Percentiles rank a stretch among this genome's conserved stretches.
Conservation (phyloP, 1,139 yeast species). For the Suhomyces maxii region DNA sequence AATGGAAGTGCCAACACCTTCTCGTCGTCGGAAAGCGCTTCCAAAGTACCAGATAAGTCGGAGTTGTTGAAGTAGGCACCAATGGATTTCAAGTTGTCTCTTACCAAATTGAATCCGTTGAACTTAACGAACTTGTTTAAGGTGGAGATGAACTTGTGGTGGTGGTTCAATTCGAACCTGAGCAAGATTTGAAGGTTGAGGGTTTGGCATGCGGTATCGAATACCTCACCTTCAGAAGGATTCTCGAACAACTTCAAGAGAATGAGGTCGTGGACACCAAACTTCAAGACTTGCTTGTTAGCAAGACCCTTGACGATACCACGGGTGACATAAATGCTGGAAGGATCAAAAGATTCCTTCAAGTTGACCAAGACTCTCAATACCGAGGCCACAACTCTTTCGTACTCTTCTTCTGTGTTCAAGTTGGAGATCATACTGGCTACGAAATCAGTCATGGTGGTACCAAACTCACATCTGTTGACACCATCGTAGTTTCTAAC, state of each 20-base stretch:
- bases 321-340: slow-evolving; percentile 59
- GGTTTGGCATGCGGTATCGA: slow-evolving; percentile 51
- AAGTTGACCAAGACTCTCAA: slow-evolving; percentile 48
- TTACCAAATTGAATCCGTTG: slow-evolving; percentile 38
- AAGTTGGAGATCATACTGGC: slow-evolving; percentile 41
- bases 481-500: slow-evolving; percentile 29
- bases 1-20: slow-evolving; percentile 8
- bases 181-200: slow-evolving; percentile 48
- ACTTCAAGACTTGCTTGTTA: slow-evolving; percentile 24
- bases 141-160: slow-evolving; percentile 25
- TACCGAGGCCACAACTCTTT: slow-evolving; percentile 25
- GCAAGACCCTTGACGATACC: slow-evolving; percentile 59
- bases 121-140: slow-evolving; percentile 43
- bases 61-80: slow-evolving; percentile 18
- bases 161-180: slow-evolving; percentile 24
- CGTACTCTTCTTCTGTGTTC: slow-evolving; percentile 27
- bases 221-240: slow-evolving; percentile 60
- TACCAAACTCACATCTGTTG: slow-evolving; percentile 59
- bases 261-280: slow-evolving; percentile 30
- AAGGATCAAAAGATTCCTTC: slow-evolving; percentile 65
- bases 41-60: not conserved
- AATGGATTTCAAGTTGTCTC: slow-evolving; percentile 31
- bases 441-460: slow-evolving; percentile 49
- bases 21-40: slow-evolving; percentile 4
- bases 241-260: slow-evolving; percentile 51